Conservation (phyloP, 2,329 filamentous ascomycete species). For the Phyllosticta capitalensis region DNA sequence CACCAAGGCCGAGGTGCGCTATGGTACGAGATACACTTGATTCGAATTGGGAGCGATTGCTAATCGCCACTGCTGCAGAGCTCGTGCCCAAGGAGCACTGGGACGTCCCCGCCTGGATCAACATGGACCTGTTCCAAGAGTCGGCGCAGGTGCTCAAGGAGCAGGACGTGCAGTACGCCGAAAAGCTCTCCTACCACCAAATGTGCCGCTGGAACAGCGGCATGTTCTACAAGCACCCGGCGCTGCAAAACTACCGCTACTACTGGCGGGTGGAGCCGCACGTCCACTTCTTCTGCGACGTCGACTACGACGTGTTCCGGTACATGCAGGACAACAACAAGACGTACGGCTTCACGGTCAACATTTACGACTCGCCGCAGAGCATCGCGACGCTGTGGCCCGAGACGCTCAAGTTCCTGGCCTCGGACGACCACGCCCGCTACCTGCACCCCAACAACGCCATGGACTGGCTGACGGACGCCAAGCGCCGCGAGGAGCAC, state of each 20-base stretch:
- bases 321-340: constrained; percentile 99
- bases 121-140: constrained; percentile 73
- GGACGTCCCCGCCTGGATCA: constrained; percentile 87
- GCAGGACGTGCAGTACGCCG: constrained; percentile 81
- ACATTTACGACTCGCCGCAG: constrained; percentile 83
- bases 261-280: constrained; percentile 99
- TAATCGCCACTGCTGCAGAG: constrained; percentile 44
- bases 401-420: constrained; percentile 85
- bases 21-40: constrained; percentile 46
- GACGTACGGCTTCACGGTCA: constrained; percentile 98
- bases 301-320: constrained; percentile 96
- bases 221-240: constrained; percentile 94
- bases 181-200: constrained; percentile 85
- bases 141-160: constrained; percentile 75
- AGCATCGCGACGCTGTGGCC: constrained; percentile 88
- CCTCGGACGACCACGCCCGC: constrained; percentile 58
- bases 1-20: constrained; percentile 81
- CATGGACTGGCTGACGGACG: constrained; percentile 78
- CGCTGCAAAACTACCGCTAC: constrained; percentile 70
- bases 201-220: constrained; percentile 99
- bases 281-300: constrained; percentile 97
- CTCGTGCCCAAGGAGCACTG: constrained; percentile 91
- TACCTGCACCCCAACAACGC: constrained; percentile 79
- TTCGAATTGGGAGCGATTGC: neutral
- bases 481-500: constrained; percentile 64